phyloP scores from a whole-genome alignment of 2,329 filamentous ascomycete species.

The Botrytis fragariae region DNA sequence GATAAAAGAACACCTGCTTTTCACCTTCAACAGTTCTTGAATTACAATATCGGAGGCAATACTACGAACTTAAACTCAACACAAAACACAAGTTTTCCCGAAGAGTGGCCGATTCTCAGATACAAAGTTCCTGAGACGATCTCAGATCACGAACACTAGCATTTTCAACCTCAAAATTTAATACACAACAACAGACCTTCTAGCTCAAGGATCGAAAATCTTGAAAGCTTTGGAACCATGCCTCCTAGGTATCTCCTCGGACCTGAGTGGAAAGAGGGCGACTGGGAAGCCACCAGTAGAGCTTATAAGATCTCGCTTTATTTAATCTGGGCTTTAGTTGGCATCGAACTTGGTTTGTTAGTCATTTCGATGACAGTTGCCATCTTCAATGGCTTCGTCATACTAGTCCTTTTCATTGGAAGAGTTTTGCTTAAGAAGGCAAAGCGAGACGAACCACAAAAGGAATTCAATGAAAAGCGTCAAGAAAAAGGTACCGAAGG shows the following conservation, averaged over 20 bases:
- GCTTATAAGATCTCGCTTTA: neutral
- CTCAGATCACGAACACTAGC: neutral
- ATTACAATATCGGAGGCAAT: no score
- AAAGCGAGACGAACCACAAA: neutral
- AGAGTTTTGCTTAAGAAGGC: neutral
- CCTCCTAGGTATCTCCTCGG: neutral
- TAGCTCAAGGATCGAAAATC: neutral
- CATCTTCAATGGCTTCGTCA: neutral
- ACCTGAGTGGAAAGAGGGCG: neutral
- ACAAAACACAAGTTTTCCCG: no score
- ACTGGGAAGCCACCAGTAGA: neutral
- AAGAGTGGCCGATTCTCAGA: no score
- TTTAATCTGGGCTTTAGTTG: neutral
- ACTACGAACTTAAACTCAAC: no score
- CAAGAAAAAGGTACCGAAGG: neutral
- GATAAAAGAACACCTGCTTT: neutral
- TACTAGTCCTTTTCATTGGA: neutral
- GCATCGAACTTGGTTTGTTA: neutral
- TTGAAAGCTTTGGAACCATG: neutral
- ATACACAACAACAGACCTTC: neutral
- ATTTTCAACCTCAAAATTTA: neutral
- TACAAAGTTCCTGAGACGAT: neutral
- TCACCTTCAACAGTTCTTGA: no score
- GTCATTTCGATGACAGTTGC: neutral
- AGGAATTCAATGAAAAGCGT: neutral